Percentiles rank a stretch among this genome's conserved stretches.
Conservation (phyloP, 805 yeast species). For the Tetrapisispora phaffii region DNA sequence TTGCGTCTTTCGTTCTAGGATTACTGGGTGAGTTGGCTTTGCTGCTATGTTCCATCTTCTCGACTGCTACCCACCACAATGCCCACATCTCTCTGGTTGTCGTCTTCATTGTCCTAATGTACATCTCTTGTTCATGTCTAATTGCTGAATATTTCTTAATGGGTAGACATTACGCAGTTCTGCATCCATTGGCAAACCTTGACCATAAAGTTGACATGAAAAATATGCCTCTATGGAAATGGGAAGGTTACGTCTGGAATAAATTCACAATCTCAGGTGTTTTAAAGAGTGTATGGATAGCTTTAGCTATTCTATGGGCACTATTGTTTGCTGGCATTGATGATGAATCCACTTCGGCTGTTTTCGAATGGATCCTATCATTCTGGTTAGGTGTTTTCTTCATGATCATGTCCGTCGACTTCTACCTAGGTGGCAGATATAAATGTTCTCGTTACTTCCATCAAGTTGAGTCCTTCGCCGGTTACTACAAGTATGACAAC, state of each 20-base stretch:
- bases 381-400: slow-evolving; percentile 70
- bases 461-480: slow-evolving; percentile 18
- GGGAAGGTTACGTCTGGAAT: slow-evolving; percentile 30
- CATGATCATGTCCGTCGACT: slow-evolving; percentile 54
- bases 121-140: slow-evolving; percentile 39
- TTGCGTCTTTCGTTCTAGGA: slow-evolving; percentile 36
- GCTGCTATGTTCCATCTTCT: slow-evolving; percentile 61
- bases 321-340: slow-evolving; percentile 46
- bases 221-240: slow-evolving; percentile 23
- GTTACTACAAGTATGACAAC: slow-evolving; percentile 22
- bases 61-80: slow-evolving; percentile 43
- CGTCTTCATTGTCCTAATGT: slow-evolving; percentile 58
- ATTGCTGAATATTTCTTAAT: slow-evolving; percentile 38
- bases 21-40: slow-evolving; percentile 62
- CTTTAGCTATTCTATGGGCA: slow-evolving; percentile 54
- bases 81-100: slow-evolving; percentile 60
- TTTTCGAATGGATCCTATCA: slow-evolving; percentile 77
- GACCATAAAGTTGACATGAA: slow-evolving; percentile 6
- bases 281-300: slow-evolving; percentile 54
- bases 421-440: slow-evolving; percentile 48
- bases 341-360: slow-evolving; percentile 43
- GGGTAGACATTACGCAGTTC: slow-evolving; percentile 34
- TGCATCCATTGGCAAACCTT: slow-evolving; percentile 25
- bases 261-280: slow-evolving; percentile 39
- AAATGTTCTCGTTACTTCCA: slow-evolving; percentile 20